phyloP scores from a whole-genome alignment of 2,329 filamentous ascomycete species.

The Metarhizium sp. region DNA sequence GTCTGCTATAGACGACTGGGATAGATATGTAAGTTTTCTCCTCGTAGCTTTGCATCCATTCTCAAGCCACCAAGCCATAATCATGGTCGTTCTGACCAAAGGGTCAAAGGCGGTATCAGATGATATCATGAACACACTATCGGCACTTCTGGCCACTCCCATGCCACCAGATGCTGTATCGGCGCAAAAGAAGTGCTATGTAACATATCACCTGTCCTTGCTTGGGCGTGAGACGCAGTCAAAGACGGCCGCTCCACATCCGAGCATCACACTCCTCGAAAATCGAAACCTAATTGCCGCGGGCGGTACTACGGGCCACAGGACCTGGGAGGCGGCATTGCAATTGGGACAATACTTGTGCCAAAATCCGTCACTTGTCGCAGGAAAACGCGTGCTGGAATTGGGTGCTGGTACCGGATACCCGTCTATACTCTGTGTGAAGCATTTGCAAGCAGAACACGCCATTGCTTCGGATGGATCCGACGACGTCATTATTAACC shows the following conservation, averaged over 20 bases:
- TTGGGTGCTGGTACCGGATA: slow-evolving; percentile 71
- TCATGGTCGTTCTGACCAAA: slow-evolving; percentile 14
- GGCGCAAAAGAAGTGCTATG: slow-evolving; percentile 63
- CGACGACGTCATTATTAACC: slow-evolving; percentile 57
- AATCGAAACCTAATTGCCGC: slow-evolving; percentile 60
- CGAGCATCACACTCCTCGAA: slow-evolving; percentile 55
- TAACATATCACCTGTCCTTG: slow-evolving; percentile 55
- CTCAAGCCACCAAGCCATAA: background rate
- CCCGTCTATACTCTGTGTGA: slow-evolving; percentile 64
- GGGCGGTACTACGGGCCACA: slow-evolving; percentile 62
- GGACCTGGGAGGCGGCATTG: slow-evolving; percentile 75
- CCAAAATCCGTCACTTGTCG: slow-evolving; percentile 32
- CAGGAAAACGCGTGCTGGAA: slow-evolving; percentile 54
- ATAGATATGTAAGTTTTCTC: slow-evolving; percentile 68
- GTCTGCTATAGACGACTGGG: slow-evolving; percentile 66
- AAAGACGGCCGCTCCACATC: background rate
- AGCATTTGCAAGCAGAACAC: slow-evolving; percentile 47
- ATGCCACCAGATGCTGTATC: slow-evolving; percentile 54
- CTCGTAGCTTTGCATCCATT: background rate
- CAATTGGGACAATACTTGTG: slow-evolving; percentile 63
- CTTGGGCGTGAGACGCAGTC: slow-evolving; percentile 8
- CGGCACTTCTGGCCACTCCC: slow-evolving; percentile 52
- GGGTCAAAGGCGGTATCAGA: slow-evolving; percentile 67
- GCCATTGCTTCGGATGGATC: slow-evolving; percentile 68
- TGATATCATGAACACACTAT: slow-evolving; percentile 62